A percentile compares a stretch with the other conserved stretches of the same genome.
Evolutionary conservation across 1,139 yeast species (phyloP).

Genomic region (Taiozyma sp.): DNA sequence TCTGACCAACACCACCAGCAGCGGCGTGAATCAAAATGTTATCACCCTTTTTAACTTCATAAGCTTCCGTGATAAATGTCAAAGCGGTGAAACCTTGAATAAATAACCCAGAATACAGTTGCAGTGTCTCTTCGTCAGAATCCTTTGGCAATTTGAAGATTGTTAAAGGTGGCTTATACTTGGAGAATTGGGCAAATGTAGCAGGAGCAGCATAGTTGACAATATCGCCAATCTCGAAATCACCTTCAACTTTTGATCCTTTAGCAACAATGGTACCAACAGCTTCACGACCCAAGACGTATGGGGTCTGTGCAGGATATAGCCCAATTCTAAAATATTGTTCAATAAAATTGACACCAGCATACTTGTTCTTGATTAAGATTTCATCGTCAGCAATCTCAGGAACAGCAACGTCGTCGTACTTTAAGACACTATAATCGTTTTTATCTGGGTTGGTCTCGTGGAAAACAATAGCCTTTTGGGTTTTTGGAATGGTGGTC

Average conservation of each 20-base stretch:
- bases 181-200: slow-evolving; percentile 73
- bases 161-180: slow-evolving; percentile 32
- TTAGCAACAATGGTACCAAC: slow-evolving; percentile 68
- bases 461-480: slow-evolving; percentile 53
- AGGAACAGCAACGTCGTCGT: slow-evolving; percentile 57
- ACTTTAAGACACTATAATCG: slow-evolving; percentile 50
- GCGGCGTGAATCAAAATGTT: slow-evolving; percentile 81
- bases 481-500: slow-evolving; percentile 44
- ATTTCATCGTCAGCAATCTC: slow-evolving; percentile 48
- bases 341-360: slow-evolving; percentile 84
- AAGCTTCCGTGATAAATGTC: slow-evolving; percentile 62
- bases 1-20: slow-evolving; percentile 76
- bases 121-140: slow-evolving; percentile 41
- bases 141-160: slow-evolving; percentile 47
- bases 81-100: slow-evolving; percentile 80
- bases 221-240: slow-evolving; percentile 64
- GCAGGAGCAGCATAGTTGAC: slow-evolving; percentile 51
- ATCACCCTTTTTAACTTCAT: slow-evolving; percentile 64
- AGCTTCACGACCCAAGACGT: slow-evolving; percentile 78
- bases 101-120: slow-evolving; percentile 54
- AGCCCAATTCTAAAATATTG: slow-evolving; percentile 76
- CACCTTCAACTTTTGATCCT: slow-evolving; percentile 51
- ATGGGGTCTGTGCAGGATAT: slow-evolving; percentile 59
- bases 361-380: slow-evolving; percentile 63
- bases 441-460: slow-evolving; percentile 37